These are phyloP conservation scores for Teunomyces stri DNA, from an alignment of 805 yeast genomes.

Conservation along the genomic window DNA sequence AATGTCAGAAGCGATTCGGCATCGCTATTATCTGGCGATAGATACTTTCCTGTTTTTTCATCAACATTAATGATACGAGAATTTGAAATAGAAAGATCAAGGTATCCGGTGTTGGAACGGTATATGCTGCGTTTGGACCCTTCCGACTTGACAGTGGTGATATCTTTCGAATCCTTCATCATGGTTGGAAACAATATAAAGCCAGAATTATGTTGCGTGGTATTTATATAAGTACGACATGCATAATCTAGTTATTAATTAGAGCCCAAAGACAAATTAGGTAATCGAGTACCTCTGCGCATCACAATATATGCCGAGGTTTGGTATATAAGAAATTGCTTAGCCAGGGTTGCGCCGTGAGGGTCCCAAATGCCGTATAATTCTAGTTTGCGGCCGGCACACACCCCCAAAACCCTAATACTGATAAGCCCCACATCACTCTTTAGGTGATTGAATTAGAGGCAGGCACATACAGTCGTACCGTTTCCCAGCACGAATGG, in stretches of 20 bases:
- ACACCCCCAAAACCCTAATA: background rate
- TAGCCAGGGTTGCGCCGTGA: background rate
- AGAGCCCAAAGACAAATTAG: background rate
- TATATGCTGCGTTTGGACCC: slow-evolving; percentile 23
- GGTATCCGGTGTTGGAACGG: slow-evolving; percentile 22
- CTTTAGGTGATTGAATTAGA: background rate
- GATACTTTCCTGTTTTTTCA: slow-evolving; percentile 15
- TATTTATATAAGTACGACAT: slow-evolving; percentile 1
- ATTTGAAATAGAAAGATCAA: slow-evolving; percentile 24
- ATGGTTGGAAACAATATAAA: background rate
- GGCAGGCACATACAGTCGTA: background rate
- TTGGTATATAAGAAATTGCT: background rate
- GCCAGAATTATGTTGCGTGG: no score
- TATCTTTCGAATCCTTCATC: slow-evolving; percentile 2
- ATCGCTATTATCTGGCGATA: slow-evolving; percentile 18
- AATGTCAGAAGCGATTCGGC: slow-evolving; percentile 15
- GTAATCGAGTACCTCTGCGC: background rate
- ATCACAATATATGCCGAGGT: background rate
- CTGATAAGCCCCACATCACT: background rate
- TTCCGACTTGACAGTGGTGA: slow-evolving; percentile 12
- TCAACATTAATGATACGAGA: slow-evolving; percentile 17
- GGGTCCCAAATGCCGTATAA: background rate
- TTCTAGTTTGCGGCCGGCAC: background rate
- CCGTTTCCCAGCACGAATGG: background rate
- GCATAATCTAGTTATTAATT: slow-evolving; percentile 1